A percentile compares a stretch with the other conserved stretches of the same genome.
phyloP scores from a whole-genome alignment of 768 basidiomycete species.

The Candolleomyces aberdarensis region DNA sequence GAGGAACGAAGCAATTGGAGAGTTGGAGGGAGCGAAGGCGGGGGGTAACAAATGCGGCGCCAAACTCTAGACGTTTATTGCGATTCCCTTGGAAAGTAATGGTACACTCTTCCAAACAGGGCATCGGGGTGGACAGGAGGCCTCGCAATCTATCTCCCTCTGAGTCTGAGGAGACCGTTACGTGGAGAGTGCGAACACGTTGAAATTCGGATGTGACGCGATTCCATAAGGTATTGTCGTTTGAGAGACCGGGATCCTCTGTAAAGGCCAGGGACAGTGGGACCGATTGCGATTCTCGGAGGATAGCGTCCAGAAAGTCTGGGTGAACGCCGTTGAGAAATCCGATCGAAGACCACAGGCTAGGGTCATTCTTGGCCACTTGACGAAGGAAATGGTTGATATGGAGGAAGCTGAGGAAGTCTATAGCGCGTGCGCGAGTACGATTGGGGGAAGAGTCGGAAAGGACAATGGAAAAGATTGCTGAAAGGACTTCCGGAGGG shows the following conservation, averaged over 20 bases:
- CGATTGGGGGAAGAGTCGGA: no score
- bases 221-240: not conserved
- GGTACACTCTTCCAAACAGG: not conserved
- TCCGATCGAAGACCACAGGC: not conserved
- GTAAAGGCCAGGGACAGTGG: not conserved
- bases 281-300: not conserved
- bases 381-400: no score
- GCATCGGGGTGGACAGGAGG: not conserved
- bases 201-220: not conserved
- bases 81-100: not conserved
- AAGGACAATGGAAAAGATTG: no score
- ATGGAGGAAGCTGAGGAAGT: no score
- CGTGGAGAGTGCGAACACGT: not conserved
- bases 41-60: not conserved
- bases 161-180: not conserved
- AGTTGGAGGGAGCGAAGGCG: not conserved
- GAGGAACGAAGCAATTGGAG: not conserved
- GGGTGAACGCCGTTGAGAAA: not conserved
- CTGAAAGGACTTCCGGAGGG: no score
- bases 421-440: no score
- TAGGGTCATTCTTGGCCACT: no score
- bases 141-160: not conserved
- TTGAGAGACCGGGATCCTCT: not conserved
- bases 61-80: not conserved
- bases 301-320: not conserved